Evolutionary conservation across 73 alveolate species (phyloP).

Genomic region (Stentor roeselii): DNA sequence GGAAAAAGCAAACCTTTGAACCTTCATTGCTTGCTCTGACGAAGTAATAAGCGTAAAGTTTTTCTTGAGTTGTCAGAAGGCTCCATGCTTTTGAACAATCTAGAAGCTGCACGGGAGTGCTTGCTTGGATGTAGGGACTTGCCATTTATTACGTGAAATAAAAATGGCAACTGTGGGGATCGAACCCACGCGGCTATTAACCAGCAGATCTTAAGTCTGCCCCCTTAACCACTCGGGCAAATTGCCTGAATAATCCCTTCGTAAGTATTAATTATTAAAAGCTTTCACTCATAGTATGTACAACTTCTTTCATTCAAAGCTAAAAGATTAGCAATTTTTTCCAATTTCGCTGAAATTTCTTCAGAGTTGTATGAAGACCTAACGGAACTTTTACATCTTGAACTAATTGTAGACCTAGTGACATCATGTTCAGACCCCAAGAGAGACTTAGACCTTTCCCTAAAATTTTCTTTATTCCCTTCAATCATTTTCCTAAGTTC

Average conservation of each 20-base stretch:
- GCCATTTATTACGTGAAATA: slow-evolving; percentile 9
- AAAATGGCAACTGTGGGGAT: neutral
- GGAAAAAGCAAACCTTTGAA: slow-evolving; percentile 73
- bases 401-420: neutral
- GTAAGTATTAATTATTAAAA: no score
- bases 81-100: slow-evolving; percentile 67
- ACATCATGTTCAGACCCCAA: neutral
- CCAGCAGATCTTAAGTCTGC: slow-evolving; percentile 95
- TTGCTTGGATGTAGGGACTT: slow-evolving; percentile 31
- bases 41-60: slow-evolving; percentile 82
- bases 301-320: neutral
- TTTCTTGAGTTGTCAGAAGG: slow-evolving; percentile 75
- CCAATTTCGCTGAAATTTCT: neutral
- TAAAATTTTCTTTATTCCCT: neutral
- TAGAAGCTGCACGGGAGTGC: slow-evolving; percentile 48
- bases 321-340: neutral
- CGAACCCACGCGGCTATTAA: slow-evolving; percentile 16
- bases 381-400: neutral
- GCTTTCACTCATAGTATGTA: no score
- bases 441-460: neutral
- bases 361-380: neutral
- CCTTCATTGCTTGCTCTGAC: slow-evolving; percentile 97
- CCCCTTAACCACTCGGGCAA: slow-evolving; percentile 96
- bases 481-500: neutral
- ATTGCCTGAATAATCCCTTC: slow-evolving; percentile 20